Conservation (phyloP, 495 filamentous ascomycete genomes). For the Podospora fimiseda region DNA sequence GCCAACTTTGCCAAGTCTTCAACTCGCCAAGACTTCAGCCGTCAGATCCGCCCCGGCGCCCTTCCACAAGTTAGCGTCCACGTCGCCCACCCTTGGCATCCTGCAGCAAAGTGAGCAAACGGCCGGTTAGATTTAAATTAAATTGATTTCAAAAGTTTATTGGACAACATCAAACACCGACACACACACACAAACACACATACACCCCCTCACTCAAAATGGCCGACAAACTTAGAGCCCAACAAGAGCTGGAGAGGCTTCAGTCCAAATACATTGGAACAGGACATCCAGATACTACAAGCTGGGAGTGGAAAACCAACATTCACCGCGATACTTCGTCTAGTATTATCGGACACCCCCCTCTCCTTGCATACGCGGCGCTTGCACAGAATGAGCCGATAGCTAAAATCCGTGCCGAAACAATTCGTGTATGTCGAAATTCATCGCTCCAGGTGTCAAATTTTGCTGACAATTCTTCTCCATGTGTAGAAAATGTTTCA, state of each 20-base stretch:
- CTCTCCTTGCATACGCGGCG: slow-evolving; percentile 80
- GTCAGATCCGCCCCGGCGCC: neutral
- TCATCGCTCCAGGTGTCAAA: too few relatives aligned
- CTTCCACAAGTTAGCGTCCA: neutral
- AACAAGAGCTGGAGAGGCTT: slow-evolving; percentile 93
- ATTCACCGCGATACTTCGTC: slow-evolving; percentile 79
- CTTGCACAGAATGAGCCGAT: slow-evolving; percentile 80
- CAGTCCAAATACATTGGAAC: slow-evolving; percentile 93
- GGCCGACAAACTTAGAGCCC: slow-evolving; percentile 97
- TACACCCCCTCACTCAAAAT: neutral
- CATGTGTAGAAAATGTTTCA: slow-evolving; percentile 71
- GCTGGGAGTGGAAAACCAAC: slow-evolving; percentile 92
- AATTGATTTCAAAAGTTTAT: neutral
- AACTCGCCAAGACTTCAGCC: neutral
- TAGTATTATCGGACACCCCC: slow-evolving; percentile 82
- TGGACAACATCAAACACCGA: neutral
- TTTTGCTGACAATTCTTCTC: neutral
- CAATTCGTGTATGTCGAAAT: slow-evolving; percentile 68
- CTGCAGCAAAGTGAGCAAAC: too few relatives aligned
- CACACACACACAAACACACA: neutral
- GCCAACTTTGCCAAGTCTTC: neutral
- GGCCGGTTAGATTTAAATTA: too few relatives aligned
- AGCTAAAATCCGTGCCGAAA: slow-evolving; percentile 64
- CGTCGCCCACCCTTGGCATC: neutral
- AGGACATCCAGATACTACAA: slow-evolving; percentile 96